Base-by-base conservation (phyloP, 805 yeast species). In the Candida sonorensis region DNA sequence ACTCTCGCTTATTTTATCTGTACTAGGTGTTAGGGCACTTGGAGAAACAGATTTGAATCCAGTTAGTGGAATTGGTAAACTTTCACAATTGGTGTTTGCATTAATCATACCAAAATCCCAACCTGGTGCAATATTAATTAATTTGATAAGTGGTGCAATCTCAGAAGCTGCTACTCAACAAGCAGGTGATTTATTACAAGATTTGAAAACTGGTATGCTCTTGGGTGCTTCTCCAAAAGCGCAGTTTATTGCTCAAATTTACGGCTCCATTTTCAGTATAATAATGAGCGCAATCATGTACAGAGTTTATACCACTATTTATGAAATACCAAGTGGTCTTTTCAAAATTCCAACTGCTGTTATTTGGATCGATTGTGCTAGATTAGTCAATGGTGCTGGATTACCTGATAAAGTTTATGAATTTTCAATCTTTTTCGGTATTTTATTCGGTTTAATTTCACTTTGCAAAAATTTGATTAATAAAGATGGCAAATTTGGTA, bases 91-190 rank as follows among this genome's bases (percentile, higher is more conserved):
- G 30, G 57, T 92, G 2, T 86, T 92, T 57, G 95, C 97, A 0
- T 51, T 86, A 10, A 66, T 90, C 5, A 69, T 87, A 17, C 95
- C 95, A 0, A 64, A 66, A 20, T 55, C 64, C 27, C 82, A 78
- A 36, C 94, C 94, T 1, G 87, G 94, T 2, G 74, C 86, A 9
- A 85, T 92, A 5, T 61, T 90, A 25, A 76, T 86, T 27, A 92
- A 90, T 51, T 63, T 90, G 30, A 81, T 90, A 2, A 95, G 97
- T 4, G 98, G 98, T 12, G 98, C 96, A 10, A 78, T 90, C 26
- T 94, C 97, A 2, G 98, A 90, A 61, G 97, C 97, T 0, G 97
- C 97, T 7, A 96, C 98, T 3, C 97, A 92, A 61, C 98, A 90
- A 59, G 97, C 97, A 2, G 97, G 98, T 19, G 98, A 90, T 59